A percentile compares a stretch with the other conserved stretches of the same genome.
Conservation (phyloP, 2,329 filamentous ascomycete genomes). For the Penicillium sp. region DNA sequence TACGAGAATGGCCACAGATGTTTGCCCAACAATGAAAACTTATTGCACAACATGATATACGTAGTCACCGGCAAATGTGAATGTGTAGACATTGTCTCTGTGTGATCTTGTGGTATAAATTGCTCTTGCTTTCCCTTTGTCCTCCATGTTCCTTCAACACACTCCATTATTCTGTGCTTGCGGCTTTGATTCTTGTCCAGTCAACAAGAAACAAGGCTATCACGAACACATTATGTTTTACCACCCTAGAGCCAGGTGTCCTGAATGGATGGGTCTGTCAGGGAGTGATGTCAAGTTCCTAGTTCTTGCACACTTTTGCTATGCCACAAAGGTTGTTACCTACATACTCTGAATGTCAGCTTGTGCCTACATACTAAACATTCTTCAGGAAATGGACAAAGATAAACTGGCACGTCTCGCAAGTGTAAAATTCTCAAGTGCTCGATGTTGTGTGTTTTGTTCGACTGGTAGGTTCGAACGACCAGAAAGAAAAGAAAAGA, state of each 20-base stretch:
- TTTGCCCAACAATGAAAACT: background rate
- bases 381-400: background rate
- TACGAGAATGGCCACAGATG: background rate
- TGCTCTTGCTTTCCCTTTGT: background rate
- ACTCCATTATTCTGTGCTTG: background rate
- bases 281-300: background rate
- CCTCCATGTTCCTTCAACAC: background rate
- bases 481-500: background rate
- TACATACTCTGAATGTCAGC: background rate
- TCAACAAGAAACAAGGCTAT: background rate
- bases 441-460: background rate
- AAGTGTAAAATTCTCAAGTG: rapidly evolving
- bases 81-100: background rate
- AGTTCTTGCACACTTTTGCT: background rate
- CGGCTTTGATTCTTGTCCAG: background rate
- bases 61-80: background rate
- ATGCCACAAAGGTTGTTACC: background rate
- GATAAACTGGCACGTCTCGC: background rate
- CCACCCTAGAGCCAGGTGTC: rapidly evolving
- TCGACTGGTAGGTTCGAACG: background rate
- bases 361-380: background rate
- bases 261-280: background rate
- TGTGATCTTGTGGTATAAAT: background rate
- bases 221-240: background rate
- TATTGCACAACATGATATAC: background rate